phyloP scores from a whole-genome alignment of 371 early-diverging fungal species.

The Saksenaea vasiformis region DNA sequence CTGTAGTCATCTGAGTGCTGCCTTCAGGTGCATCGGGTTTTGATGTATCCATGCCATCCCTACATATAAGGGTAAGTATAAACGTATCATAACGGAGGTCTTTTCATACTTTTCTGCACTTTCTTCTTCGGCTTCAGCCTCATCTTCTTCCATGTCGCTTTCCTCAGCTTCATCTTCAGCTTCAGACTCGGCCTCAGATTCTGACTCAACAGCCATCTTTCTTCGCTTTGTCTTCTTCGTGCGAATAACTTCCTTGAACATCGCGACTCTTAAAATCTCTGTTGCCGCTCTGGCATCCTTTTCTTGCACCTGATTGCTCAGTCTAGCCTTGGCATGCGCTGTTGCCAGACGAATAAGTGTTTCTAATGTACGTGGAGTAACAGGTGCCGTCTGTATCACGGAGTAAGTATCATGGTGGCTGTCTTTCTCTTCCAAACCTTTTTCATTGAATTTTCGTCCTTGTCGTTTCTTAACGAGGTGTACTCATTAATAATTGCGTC shows the following conservation, averaged over 20 bases:
- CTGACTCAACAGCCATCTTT: conserved; percentile 31
- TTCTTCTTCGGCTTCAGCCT: conserved; percentile 20
- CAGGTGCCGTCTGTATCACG: conserved; percentile 65
- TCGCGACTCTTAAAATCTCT: conserved; percentile 84
- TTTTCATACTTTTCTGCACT: conserved; percentile 4
- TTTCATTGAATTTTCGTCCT: conserved; percentile 59
- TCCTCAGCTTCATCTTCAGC: conserved; percentile 38
- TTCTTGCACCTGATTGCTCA: conserved; percentile 80
- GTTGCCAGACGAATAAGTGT: conserved; percentile 98
- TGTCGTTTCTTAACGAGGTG: conserved; percentile 71
- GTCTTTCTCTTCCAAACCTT: conserved; percentile 31
- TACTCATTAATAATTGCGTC: conserved; percentile 82
- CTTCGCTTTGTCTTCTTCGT: conserved; percentile 59
- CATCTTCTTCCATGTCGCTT: conserved; percentile 21
- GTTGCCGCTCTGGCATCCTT: conserved; percentile 88
- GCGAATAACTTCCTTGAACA: conserved; percentile 86
- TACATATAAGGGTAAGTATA: neutral
- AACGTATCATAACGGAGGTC: neutral
- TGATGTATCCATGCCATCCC: neutral
- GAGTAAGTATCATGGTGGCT: neutral
- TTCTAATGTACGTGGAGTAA: conserved; percentile 99
- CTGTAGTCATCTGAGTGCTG: neutral
- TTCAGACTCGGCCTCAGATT: conserved; percentile 29
- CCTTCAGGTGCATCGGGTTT: neutral
- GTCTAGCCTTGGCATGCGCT: conserved; percentile 97